These are phyloP conservation scores for Marasmius fiardii DNA, from an alignment of 1,284 basidiomycete genomes.

Conservation along the genomic window DNA sequence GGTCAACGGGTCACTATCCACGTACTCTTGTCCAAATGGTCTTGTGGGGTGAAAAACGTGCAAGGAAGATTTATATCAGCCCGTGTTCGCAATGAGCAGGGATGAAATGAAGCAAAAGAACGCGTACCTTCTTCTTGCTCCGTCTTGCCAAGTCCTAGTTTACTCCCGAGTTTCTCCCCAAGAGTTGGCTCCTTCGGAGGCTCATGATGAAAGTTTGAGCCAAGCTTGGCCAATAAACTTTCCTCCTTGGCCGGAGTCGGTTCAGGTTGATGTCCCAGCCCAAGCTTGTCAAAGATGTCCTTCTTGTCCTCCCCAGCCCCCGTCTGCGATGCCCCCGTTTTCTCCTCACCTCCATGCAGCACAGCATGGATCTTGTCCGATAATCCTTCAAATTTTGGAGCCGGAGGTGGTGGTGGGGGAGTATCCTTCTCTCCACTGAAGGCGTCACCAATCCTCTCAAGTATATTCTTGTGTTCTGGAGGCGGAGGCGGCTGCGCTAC, in stretches of 20 bases:
- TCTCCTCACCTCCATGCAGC: background rate
- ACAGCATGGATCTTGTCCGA: background rate
- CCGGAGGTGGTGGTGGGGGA: background rate
- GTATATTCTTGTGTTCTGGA: constrained; percentile 7
- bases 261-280: constrained; percentile 3
- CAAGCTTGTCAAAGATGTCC: background rate
- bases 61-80: background rate
- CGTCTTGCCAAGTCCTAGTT: background rate
- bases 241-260: constrained; percentile 7
- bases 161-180: constrained; percentile 16
- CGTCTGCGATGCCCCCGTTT: background rate
- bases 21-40: background rate
- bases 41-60: background rate
- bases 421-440: constrained; percentile 3
- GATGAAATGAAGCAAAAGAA: background rate
- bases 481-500: constrained; percentile 2
- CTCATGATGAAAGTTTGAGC: constrained; percentile 15
- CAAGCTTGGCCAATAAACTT: constrained; percentile 10
- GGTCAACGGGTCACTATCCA: background rate
- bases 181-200: constrained; percentile 20
- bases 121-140: constrained; percentile 8
- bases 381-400: background rate
- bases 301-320: background rate
- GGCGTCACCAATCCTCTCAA: constrained; percentile 9
- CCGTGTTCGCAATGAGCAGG: too few species aligned